These are phyloP conservation scores for Ceratocystis harringtonii DNA, from an alignment of 2,329 filamentous ascomycete species.

Conservation along the genomic window DNA sequence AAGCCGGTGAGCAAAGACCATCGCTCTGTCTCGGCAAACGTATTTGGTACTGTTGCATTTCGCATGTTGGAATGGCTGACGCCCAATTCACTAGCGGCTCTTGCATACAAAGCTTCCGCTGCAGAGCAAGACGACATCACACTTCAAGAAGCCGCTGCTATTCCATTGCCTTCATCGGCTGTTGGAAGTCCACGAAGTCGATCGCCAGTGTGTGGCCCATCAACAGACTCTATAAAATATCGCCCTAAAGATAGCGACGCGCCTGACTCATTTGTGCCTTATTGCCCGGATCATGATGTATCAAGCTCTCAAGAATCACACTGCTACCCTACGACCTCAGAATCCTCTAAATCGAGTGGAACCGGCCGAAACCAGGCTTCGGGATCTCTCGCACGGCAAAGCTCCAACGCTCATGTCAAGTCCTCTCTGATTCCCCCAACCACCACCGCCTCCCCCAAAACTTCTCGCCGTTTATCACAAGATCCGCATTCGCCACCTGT, in stretches of 20 bases:
- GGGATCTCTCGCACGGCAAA: conserved; percentile 17
- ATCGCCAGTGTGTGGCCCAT: background rate
- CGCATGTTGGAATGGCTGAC: conserved; percentile 60
- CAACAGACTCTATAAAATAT: background rate
- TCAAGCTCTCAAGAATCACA: background rate
- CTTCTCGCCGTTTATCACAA: conserved; percentile 19
- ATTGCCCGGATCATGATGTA: background rate
- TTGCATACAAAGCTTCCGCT: conserved; percentile 12
- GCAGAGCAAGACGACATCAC: conserved; percentile 16
- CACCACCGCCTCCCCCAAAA: conserved; percentile 5
- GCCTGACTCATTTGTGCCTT: background rate
- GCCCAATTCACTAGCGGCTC: conserved; percentile 26
- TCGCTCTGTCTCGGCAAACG: conserved; percentile 45
- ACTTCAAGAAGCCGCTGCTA: conserved; percentile 13
- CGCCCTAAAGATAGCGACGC: background rate
- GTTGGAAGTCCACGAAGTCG: conserved; percentile 8
- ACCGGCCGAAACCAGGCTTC: background rate
- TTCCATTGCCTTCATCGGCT: conserved; percentile 13
- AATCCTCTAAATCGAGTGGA: conserved; percentile 5
- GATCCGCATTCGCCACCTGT: conserved; percentile 22
- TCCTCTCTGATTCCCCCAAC: conserved; percentile 13
- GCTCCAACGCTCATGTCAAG: conserved; percentile 20
- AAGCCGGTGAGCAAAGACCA: conserved; percentile 38
- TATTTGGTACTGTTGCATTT: conserved; percentile 51
- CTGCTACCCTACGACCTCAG: background rate